Conservation (phyloP, 2,329 filamentous ascomycete species). For the Truncatella angustata region DNA sequence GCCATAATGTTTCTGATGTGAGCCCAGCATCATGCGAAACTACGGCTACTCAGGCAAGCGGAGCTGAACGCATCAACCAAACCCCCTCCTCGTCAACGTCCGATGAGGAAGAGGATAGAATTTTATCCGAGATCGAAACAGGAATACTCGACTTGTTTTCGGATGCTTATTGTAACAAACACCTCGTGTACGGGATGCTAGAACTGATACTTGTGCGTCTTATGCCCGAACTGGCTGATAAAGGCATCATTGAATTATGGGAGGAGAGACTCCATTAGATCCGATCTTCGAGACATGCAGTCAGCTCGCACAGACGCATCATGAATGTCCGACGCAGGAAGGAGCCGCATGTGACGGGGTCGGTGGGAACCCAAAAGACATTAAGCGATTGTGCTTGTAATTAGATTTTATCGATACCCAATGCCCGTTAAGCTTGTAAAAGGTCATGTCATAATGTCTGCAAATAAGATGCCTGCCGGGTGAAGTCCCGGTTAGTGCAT, state of each 20-base stretch:
- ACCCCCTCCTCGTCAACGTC: conserved; percentile 13
- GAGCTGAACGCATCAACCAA: neutral
- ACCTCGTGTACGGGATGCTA: conserved; percentile 78
- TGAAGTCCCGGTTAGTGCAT: too few species aligned
- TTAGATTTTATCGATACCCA: too few species aligned
- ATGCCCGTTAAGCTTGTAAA: too few species aligned
- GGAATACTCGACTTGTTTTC: conserved; percentile 70
- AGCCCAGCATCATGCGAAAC: neutral
- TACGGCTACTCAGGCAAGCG: neutral
- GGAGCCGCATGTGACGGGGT: too few species aligned
- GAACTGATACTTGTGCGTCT: conserved; percentile 80
- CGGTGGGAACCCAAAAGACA: too few species aligned
- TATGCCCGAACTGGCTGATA: conserved; percentile 79
- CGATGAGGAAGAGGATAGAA: conserved; percentile 40
- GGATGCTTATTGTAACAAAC: conserved; percentile 89
- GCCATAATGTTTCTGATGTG: conserved; percentile 10
- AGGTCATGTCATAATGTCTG: too few species aligned
- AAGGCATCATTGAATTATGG: conserved; percentile 69
- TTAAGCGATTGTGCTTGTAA: too few species aligned
- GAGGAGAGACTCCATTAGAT: conserved; percentile 61
- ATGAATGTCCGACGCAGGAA: neutral
- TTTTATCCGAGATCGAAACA: conserved; percentile 59
- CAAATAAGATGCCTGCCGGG: too few species aligned
- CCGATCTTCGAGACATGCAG: neutral
- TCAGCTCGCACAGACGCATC: neutral